Conservation (phyloP, 2,329 filamentous ascomycete genomes). For the Fonsecaea multimorphosa region DNA sequence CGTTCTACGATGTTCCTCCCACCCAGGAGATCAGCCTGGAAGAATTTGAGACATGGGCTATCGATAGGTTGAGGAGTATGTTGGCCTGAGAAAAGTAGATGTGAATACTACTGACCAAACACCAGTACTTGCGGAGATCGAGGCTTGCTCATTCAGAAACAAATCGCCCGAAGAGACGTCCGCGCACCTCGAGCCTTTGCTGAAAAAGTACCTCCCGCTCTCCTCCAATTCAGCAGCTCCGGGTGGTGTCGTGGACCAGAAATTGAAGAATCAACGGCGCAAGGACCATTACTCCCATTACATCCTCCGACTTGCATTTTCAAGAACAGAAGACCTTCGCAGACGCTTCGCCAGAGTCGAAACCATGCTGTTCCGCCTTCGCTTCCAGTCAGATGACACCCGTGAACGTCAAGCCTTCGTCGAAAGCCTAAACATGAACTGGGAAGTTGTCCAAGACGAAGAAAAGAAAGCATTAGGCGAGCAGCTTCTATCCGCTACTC, state of each 20-base stretch:
- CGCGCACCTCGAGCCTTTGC: conserved; percentile 80
- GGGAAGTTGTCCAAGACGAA: conserved; percentile 79
- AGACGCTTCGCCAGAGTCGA: conserved; percentile 86
- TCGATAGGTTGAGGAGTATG: conserved; percentile 81
- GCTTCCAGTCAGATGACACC: conserved; percentile 77
- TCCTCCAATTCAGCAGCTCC: conserved; percentile 72
- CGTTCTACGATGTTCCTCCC: conserved; percentile 87
- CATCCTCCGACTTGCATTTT: conserved; percentile 90
- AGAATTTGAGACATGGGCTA: conserved; percentile 98
- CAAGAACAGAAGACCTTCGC: conserved; percentile 86
- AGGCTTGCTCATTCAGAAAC: conserved; percentile 95
- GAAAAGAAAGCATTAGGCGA: conserved; percentile 73
- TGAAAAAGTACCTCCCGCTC: conserved; percentile 85
- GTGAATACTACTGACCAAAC: conserved; percentile 21
- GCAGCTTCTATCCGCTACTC: conserved; percentile 66
- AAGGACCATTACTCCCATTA: conserved; percentile 99
- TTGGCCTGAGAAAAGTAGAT: conserved; percentile 3
- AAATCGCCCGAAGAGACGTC: conserved; percentile 80
- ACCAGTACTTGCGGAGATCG: conserved; percentile 61
- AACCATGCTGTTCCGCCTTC: conserved; percentile 83
- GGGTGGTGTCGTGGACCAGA: conserved; percentile 55
- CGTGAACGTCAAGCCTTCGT: conserved; percentile 79
- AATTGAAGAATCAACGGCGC: conserved; percentile 74
- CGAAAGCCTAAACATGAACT: conserved; percentile 76
- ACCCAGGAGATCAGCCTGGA: conserved; percentile 95